Percentiles rank a stretch among this genome's conserved stretches.
Evolutionary conservation across 768 basidiomycete species (phyloP).

Genomic region (Coprinopsis strossmayeri): DNA sequence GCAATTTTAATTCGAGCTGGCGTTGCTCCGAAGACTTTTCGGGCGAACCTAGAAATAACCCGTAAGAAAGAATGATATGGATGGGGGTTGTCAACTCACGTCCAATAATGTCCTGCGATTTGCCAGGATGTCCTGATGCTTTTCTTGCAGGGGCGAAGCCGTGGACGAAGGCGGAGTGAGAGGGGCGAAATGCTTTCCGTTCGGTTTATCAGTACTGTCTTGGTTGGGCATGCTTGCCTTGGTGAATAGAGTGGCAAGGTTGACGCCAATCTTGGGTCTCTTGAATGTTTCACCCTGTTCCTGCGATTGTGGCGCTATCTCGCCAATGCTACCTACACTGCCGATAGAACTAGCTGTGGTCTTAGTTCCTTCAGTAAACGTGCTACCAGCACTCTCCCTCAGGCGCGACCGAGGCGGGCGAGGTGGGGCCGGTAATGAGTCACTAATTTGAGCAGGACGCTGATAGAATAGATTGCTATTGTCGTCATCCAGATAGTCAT

Average conservation of each 20-base stretch:
- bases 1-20: slow-evolving; percentile 3
- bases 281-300: background rate
- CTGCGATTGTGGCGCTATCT: too few species aligned
- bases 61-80: background rate
- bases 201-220: background rate
- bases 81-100: slow-evolving; percentile 19
- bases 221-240: background rate
- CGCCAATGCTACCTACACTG: background rate
- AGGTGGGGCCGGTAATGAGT: slow-evolving; percentile 10
- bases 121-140: slow-evolving; percentile 20
- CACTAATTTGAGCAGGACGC: background rate
- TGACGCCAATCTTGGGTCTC: background rate
- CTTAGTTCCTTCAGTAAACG: background rate
- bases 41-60: slow-evolving; percentile 2
- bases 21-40: background rate
- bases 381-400: slow-evolving; percentile 12
- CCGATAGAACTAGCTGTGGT: background rate
- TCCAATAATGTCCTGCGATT: slow-evolving; percentile 30
- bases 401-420: slow-evolving; percentile 18
- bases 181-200: background rate
- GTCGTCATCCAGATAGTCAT: background rate
- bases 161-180: background rate
- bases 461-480: background rate
- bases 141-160: slow-evolving; percentile 11
- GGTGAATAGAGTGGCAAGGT: background rate